Conservation (phyloP, 441 rosid species). For the Pelargonium cotyledonis region DNA sequence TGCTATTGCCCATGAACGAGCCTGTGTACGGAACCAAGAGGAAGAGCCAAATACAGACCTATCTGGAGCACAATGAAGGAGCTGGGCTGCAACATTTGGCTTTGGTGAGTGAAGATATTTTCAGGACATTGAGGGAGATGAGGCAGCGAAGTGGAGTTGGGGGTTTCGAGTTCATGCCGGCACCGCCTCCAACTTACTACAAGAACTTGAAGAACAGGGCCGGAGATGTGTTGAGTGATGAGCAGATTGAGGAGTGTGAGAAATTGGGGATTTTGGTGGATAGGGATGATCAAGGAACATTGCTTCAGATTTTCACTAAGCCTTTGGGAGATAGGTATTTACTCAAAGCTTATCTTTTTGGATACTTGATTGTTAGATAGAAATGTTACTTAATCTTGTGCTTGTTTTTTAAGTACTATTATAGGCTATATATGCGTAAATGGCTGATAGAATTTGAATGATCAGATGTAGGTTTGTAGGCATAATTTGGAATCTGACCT, state of each 20-base stretch:
- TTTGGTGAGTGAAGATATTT: conserved; percentile 60
- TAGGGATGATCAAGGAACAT: conserved; percentile 88
- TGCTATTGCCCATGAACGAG: conserved; percentile 75
- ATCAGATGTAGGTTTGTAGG: too few species aligned
- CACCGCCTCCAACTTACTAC: conserved; percentile 83
- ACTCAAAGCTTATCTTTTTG: too few species aligned
- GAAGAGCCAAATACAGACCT: conserved; percentile 93
- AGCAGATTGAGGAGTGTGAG: conserved; percentile 80
- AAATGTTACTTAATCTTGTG: too few species aligned
- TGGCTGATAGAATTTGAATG: too few species aligned
- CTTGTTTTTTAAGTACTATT: too few species aligned
- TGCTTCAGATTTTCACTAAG: conserved; percentile 91
- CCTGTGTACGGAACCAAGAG: conserved; percentile 85
- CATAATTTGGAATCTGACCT: too few species aligned
- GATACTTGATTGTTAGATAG: too few species aligned
- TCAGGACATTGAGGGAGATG: conserved; percentile 81
- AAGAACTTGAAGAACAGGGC: conserved; percentile 62
- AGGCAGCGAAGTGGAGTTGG: conserved; percentile 60
- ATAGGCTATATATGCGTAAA: too few species aligned
- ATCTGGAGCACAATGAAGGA: conserved; percentile 89
- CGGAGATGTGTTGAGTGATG: conserved; percentile 67
- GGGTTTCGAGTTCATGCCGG: conserved; percentile 91
- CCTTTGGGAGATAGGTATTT: conserved; percentile 84
- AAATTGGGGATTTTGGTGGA: conserved; percentile 87
- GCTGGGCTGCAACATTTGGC: conserved; percentile 87